Evolutionary conservation across 2,329 filamentous ascomycete genomes (phyloP), one percentile per base, ranked within the genome.

Genomic region (Fusarium pseudoanthophilum): DNA sequence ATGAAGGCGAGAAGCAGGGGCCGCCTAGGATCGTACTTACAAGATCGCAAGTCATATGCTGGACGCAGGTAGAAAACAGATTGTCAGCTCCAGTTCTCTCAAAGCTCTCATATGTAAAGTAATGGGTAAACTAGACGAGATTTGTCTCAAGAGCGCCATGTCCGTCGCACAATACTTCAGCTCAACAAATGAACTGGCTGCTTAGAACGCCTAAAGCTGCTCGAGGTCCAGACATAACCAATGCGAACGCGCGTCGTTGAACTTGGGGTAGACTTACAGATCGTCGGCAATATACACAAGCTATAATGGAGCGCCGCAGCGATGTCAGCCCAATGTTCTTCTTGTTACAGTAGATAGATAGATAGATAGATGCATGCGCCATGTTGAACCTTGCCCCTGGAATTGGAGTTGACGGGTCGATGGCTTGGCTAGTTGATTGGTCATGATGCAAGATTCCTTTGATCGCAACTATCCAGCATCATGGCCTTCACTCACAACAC

Each of bases 31-130:
- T 65, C 63, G 67, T 60, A 90, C 91, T 87, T 92, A 95, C 93
- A 86, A 93, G 91, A 88, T 95, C 93, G 88, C 93, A 95, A 82
- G 93, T 95, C 93, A 95, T 95, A 89, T 95, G 93, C 92, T 95
- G 84, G 64, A 71, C 69, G 66, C 45, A 72, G 71, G 71, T 62
- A 71, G 64, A 65, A 68, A 77, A 67, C 42, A 73, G 42, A 58
- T 65, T 69, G 78, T 80, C 71, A 80, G 79, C 75, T 73, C 75
- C 67, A 65, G 34, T 62, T 72, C 53, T 65, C 64, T 66, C 59
- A 72, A 64, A 65, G 67, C 42, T 65, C 62, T 60, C 57, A 59
- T 59, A 72, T 65, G 60, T 56, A 70, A 55, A 53, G 63, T 64
- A 11, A 67, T 60, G 66, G 60, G 62, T 40, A 52, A 45, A 65